phyloP scores from a whole-genome alignment of 495 filamentous ascomycete genomes.

The Hypomontagnella submonticulosa region DNA sequence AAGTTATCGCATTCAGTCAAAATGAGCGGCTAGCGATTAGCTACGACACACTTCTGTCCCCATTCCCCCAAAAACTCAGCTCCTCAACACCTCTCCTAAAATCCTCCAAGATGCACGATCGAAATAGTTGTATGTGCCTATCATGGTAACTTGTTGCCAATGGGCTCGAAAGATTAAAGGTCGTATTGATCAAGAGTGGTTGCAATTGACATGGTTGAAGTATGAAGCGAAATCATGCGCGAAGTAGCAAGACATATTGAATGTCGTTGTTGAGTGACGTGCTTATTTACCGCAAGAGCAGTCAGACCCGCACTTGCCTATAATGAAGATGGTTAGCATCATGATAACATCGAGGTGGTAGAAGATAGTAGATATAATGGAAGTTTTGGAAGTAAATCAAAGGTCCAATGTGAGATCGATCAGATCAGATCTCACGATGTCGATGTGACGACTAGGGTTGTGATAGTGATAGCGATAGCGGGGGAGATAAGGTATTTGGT shows the following conservation, averaged over 20 bases:
- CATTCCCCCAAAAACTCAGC: constrained; percentile 2
- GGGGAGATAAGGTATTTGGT: constrained; percentile 8
- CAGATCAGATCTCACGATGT: constrained; percentile 2
- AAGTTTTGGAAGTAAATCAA: not conserved
- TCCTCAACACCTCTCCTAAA: constrained; percentile 2
- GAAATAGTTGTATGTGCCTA: constrained; percentile 5
- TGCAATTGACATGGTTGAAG: constrained; percentile 6
- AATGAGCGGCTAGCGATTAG: constrained; percentile 33
- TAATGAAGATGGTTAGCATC: constrained; percentile 17
- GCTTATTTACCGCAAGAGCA: constrained; percentile 54
- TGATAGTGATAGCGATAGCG: constrained; percentile 14
- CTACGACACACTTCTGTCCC: constrained; percentile 21
- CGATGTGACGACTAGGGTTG: not conserved
- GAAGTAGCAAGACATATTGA: constrained; percentile 26
- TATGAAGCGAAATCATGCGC: constrained; percentile 23
- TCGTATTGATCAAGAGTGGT: constrained; percentile 10
- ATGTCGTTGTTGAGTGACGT: constrained; percentile 4
- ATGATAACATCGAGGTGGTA: not conserved
- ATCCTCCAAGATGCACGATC: constrained; percentile 18
- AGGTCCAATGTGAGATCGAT: not conserved
- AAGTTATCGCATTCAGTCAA: constrained; percentile 12
- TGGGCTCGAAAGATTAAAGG: constrained; percentile 21
- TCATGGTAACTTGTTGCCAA: constrained; percentile 2
- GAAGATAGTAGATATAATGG: too few relatives aligned
- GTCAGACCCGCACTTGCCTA: constrained; percentile 55